A percentile compares a stretch with the other conserved stretches of the same genome.
phyloP scores from a whole-genome alignment of 2,329 filamentous ascomycete genomes.

The Colletotrichum simmondsii region DNA sequence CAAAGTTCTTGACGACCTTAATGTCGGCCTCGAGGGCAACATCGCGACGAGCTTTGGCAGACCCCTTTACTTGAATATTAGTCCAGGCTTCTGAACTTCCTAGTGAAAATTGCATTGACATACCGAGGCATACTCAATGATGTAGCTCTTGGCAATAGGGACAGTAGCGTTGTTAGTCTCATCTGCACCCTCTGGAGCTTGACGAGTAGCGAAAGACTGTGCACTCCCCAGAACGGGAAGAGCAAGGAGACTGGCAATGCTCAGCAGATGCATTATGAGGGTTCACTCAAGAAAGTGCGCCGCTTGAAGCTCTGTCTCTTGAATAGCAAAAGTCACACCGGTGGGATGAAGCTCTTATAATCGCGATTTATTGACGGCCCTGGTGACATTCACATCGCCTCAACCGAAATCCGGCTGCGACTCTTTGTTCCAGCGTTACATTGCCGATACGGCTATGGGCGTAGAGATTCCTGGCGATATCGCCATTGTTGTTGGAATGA shows the following conservation, averaged over 20 bases:
- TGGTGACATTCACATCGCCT: background rate
- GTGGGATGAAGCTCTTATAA: background rate
- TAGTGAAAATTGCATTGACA: background rate
- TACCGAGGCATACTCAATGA: slow-evolving; percentile 32
- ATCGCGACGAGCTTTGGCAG: slow-evolving; percentile 29
- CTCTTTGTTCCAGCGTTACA: slow-evolving; percentile 13
- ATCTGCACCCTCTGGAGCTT: slow-evolving; percentile 4
- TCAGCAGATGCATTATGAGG: slow-evolving; percentile 17
- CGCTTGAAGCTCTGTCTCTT: background rate
- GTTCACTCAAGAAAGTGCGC: background rate
- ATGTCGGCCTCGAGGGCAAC: slow-evolving; percentile 14
- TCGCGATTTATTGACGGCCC: background rate
- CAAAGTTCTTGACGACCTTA: slow-evolving; percentile 24
- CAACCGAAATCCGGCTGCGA: too few species aligned
- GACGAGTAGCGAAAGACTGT: background rate
- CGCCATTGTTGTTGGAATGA: slow-evolving; percentile 19
- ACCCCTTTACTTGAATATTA: background rate
- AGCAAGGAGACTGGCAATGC: slow-evolving; percentile 11
- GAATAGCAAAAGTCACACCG: background rate
- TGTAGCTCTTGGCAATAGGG: slow-evolving; percentile 32
- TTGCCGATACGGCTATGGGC: slow-evolving; percentile 21
- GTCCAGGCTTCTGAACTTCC: background rate
- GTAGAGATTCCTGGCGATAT: slow-evolving; percentile 15
- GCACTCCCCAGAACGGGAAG: slow-evolving; percentile 15
- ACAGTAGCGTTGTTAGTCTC: slow-evolving; percentile 19